Conservation (phyloP, 164 flowering plant genomes). For the Platanus orientalis region DNA sequence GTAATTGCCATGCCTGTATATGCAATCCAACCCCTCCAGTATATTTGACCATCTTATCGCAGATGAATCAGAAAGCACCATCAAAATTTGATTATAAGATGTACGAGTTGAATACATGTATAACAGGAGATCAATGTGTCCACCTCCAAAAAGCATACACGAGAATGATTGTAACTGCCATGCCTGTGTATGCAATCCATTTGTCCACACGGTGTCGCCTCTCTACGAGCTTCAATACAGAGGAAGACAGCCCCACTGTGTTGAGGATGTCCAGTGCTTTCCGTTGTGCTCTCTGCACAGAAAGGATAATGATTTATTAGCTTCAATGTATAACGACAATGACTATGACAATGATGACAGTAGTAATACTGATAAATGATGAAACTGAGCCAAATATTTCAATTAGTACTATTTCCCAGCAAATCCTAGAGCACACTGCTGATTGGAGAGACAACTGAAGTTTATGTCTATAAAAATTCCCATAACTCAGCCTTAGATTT, state of each 20-base stretch:
- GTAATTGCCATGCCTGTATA: too few species aligned
- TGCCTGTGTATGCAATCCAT: conserved; percentile 89
- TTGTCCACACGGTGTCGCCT: conserved; percentile 79
- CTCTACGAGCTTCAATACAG: conserved; percentile 87
- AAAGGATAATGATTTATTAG: background rate
- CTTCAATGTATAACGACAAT: background rate
- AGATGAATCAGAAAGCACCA: too few species aligned
- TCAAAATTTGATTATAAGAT: too few species aligned
- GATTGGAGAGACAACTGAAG: too few species aligned
- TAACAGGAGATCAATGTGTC: conserved; percentile 30
- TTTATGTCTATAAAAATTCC: too few species aligned
- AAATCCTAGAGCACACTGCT: too few species aligned
- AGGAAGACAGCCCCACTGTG: conserved; percentile 93
- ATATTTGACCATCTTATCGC: too few species aligned
- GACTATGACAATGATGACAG: background rate
- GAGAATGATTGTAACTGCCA: conserved; percentile 60
- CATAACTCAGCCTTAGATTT: too few species aligned
- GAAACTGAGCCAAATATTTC: too few species aligned
- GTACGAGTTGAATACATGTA: background rate
- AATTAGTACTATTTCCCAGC: too few species aligned
- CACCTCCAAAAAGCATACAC: conserved; percentile 61
- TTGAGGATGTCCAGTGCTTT: conserved; percentile 92
- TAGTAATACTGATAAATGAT: background rate
- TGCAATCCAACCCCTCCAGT: too few species aligned
- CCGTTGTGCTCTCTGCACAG: conserved; percentile 82